Percentiles rank a stretch among this genome's conserved stretches.
These are phyloP conservation scores for Penicillium waksmanii DNA, from an alignment of 495 filamentous ascomycete species.

Conservation along the genomic window DNA sequence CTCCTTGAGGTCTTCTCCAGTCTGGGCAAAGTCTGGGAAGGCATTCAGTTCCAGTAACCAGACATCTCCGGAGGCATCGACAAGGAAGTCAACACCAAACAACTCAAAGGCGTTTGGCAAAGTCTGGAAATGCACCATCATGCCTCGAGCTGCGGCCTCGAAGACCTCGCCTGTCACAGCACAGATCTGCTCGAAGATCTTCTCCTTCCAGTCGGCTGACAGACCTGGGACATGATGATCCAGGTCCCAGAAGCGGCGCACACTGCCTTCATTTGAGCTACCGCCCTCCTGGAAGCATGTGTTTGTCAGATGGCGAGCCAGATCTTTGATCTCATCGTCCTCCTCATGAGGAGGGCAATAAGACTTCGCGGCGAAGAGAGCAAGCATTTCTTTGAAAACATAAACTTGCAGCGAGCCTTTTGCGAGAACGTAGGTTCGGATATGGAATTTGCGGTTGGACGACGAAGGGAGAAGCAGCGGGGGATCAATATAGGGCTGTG, in stretches of 20 bases:
- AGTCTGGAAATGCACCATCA: constrained; percentile 90
- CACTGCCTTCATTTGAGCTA: constrained; percentile 57
- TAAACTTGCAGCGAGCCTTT: constrained; percentile 78
- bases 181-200: constrained; percentile 74
- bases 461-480: constrained; percentile 74
- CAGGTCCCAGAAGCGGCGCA: constrained; percentile 73
- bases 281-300: constrained; percentile 82
- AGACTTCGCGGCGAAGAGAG: constrained; percentile 76
- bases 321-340: constrained; percentile 52
- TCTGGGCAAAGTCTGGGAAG: constrained; percentile 94
- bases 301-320: constrained; percentile 85
- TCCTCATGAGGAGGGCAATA: constrained; percentile 58
- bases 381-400: constrained; percentile 88
- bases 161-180: constrained; percentile 73
- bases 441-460: constrained; percentile 86
- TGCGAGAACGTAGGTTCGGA: constrained; percentile 85
- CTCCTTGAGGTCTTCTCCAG: constrained; percentile 69
- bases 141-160: constrained; percentile 77
- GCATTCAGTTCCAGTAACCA: constrained; percentile 94
- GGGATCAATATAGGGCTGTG: constrained; percentile 92
- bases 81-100: constrained; percentile 88
- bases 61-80: constrained; percentile 63
- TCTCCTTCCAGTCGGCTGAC: constrained; percentile 54
- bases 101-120: constrained; percentile 87
- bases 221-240: constrained; percentile 45